Evolutionary conservation across 768 basidiomycete species (phyloP).

Genomic region (Baorangia bicolor): DNA sequence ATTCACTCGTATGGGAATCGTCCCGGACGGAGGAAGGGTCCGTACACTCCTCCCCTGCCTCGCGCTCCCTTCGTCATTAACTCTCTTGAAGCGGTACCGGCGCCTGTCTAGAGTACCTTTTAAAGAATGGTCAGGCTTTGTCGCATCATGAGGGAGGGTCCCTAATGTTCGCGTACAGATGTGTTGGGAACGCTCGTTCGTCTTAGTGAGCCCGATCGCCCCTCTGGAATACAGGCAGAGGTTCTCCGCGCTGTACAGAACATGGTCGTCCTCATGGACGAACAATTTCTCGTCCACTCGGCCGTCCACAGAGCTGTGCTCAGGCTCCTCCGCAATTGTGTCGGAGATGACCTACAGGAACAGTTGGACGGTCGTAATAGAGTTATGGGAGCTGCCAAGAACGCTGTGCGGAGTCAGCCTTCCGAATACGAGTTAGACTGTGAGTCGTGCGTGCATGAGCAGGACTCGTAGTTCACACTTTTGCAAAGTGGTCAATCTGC

Average conservation of each 20-base stretch:
- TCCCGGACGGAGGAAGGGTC: slow-evolving; percentile 86
- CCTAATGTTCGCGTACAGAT: slow-evolving; percentile 44
- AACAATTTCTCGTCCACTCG: slow-evolving; percentile 90
- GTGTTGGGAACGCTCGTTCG: slow-evolving; percentile 81
- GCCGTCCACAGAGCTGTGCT: slow-evolving; percentile 88
- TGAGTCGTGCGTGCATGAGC: slow-evolving; percentile 39
- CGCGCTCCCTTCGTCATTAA: slow-evolving; percentile 5
- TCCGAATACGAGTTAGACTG: slow-evolving; percentile 88
- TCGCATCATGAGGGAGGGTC: not conserved
- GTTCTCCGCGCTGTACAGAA: slow-evolving; percentile 85
- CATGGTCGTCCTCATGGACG: slow-evolving; percentile 88
- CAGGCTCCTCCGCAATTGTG: slow-evolving; percentile 79
- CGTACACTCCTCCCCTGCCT: slow-evolving; percentile 30
- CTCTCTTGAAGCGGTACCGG: slow-evolving; percentile 67
- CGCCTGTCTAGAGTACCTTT: slow-evolving; percentile 84
- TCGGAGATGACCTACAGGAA: slow-evolving; percentile 90
- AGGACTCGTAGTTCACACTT: slow-evolving; percentile 5
- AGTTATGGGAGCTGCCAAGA: slow-evolving; percentile 83
- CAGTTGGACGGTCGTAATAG: slow-evolving; percentile 75
- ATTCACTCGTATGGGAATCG: slow-evolving; percentile 83
- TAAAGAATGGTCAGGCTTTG: slow-evolving; percentile 70
- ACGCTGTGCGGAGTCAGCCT: slow-evolving; percentile 62
- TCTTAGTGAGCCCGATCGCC: slow-evolving; percentile 81
- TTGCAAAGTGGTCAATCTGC: slow-evolving; percentile 76
- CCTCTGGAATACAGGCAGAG: slow-evolving; percentile 88